Percentiles rank a stretch among this genome's conserved stretches.
phyloP scores from a whole-genome alignment of 176 grass and related monocot genomes.

The Pharus latifolius region DNA sequence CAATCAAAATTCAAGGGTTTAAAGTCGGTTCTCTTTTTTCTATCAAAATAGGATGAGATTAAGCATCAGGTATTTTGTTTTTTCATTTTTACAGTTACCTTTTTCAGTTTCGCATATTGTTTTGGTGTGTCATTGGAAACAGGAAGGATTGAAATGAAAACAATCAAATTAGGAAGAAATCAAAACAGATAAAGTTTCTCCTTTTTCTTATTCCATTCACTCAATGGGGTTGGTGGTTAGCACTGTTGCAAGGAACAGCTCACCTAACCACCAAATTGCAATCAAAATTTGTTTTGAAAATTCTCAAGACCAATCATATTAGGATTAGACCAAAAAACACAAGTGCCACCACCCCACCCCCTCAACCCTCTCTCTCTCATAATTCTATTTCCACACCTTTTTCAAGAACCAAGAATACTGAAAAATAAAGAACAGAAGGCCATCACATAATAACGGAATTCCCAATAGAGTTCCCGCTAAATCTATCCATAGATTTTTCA shows the following conservation, averaged over 20 bases:
- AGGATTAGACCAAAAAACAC: constrained; percentile 17
- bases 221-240: constrained; percentile 32
- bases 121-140: background rate
- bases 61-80: background rate
- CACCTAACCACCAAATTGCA: constrained; percentile 33
- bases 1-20: background rate
- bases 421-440: too few species aligned
- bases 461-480: too few species aligned
- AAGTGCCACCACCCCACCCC: background rate
- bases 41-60: background rate
- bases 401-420: too few species aligned
- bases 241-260: constrained; percentile 32
- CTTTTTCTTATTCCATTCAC: constrained; percentile 13
- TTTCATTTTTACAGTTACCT: background rate
- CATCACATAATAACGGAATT: too few species aligned
- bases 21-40: background rate
- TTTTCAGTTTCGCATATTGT: background rate
- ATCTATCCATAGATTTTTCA: too few species aligned
- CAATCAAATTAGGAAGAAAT: constrained; percentile 10
- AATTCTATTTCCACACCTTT: too few species aligned
- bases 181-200: constrained; percentile 33
- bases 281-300: constrained; percentile 8
- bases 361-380: too few species aligned
- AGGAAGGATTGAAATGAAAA: background rate
- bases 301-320: constrained; percentile 19